A percentile compares a stretch with the other conserved stretches of the same genome.
Conservation (phyloP, 139 green algal species). For the Chlamydomonas sp. region DNA sequence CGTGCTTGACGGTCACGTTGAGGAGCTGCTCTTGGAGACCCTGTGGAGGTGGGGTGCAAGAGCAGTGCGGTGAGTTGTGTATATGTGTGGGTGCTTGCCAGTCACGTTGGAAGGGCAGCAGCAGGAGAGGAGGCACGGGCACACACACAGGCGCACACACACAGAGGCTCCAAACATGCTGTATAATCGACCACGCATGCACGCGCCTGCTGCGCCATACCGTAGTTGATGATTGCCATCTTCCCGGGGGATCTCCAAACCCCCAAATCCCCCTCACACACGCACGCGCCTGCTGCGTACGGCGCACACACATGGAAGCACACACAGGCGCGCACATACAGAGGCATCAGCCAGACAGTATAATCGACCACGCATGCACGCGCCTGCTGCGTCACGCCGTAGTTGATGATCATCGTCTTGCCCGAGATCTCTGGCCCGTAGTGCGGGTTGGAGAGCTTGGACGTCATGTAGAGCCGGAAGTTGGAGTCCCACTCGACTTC, state of each 20-base stretch:
- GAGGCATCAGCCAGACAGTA: too few species aligned
- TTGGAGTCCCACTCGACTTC: constrained; percentile 74
- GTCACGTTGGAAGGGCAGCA: too few species aligned
- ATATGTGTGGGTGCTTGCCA: too few species aligned
- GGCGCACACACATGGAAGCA: neutral
- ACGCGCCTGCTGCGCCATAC: constrained; percentile 41
- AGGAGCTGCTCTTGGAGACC: constrained; percentile 83
- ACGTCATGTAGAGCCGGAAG: constrained; percentile 78
- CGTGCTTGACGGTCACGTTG: constrained; percentile 55
- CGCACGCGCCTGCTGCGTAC: neutral
- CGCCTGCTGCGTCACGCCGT: constrained; percentile 54
- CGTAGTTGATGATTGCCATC: constrained; percentile 81
- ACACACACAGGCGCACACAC: too few species aligned
- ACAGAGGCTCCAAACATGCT: too few species aligned
- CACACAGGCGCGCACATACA: too few species aligned
- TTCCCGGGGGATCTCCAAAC: constrained; percentile 70
- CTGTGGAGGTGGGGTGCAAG: constrained; percentile 9
- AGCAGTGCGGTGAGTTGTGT: too few species aligned
- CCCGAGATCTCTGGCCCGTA: constrained; percentile 78
- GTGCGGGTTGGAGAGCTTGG: constrained; percentile 69
- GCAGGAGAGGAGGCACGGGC: too few species aligned
- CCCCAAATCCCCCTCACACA: too few species aligned
- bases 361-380: neutral
- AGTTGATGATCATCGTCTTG: constrained; percentile 82
- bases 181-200: neutral